Base-by-base conservation (phyloP, 164 flowering plant species). In the Aristolochia contorta region DNA sequence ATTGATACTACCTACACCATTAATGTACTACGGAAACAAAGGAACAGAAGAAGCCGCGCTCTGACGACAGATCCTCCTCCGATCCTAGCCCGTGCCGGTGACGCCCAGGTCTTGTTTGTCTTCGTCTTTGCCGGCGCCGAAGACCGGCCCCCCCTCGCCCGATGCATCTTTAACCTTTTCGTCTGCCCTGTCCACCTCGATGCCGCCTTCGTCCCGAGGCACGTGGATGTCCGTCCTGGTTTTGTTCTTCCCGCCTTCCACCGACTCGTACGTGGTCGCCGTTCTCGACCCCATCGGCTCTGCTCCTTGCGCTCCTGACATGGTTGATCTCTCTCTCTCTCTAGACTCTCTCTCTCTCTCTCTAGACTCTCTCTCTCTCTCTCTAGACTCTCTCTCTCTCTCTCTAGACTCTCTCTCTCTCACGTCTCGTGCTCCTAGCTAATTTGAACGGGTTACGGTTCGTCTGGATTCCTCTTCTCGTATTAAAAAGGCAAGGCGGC, bases 221-320 rank as follows among this genome's bases (percentile, higher is more conserved):
- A 86, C 79, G 0, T 47, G 66, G 24, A 80, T 1, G 27, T 78
- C 84, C 0, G 67, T 69, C 75, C 49, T 71, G 6, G 82, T 77
- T 70, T 69, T 76, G 74, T 84, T 80, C 70, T 76, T 74, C 12
- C 79, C 84, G 52, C 77, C 79, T 56, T 43, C 67, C 59, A 79
- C 77, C 24, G 89, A 82, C 69, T 82, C 86, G 71, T 89, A 89
- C 0, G 81, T 75, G 5, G 96, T 89, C 7, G 90, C 84, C 23
- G 91, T 86, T 27, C 48, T 30, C 13, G 81, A 69, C 54, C 70
- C 89, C 74, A 47, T 60, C 19, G 96, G 93, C 73, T 75, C 79
- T n/a, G 93, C 87, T 62, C 96, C 93, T 56, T 89, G 96, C 41
- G 96, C 96, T 61, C 96, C 89, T 47, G 93, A 89, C 96, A 89